phyloP scores from a whole-genome alignment of 1,284 basidiomycete species.

The Ceratobasidium sp. region DNA sequence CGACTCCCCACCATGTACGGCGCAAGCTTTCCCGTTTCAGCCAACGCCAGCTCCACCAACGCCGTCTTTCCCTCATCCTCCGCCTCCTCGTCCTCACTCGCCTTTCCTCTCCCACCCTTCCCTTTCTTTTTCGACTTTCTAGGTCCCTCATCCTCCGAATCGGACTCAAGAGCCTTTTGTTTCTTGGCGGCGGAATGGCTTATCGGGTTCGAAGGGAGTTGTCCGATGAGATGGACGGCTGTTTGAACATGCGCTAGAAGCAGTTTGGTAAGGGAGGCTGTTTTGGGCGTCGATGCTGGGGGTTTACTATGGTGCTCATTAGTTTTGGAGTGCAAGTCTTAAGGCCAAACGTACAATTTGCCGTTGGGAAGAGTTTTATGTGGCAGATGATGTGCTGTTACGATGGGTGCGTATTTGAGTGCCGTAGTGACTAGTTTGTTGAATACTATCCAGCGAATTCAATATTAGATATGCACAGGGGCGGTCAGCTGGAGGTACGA shows the following conservation, averaged over 20 bases:
- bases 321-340: slow-evolving; percentile 48
- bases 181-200: slow-evolving; percentile 19
- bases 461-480: not conserved
- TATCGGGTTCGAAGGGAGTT: slow-evolving; percentile 61
- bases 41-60: slow-evolving; percentile 75
- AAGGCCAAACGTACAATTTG: slow-evolving; percentile 74
- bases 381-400: slow-evolving; percentile 89
- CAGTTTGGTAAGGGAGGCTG: slow-evolving; percentile 87
- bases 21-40: slow-evolving; percentile 87
- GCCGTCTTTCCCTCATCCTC: slow-evolving; percentile 37
- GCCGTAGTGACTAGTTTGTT: slow-evolving; percentile 92
- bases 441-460: slow-evolving; percentile 73
- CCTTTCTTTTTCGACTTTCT: slow-evolving; percentile 26
- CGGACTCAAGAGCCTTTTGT: slow-evolving; percentile 44
- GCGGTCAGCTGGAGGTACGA: slow-evolving; percentile 48
- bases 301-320: slow-evolving; percentile 70
- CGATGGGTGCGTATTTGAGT: slow-evolving; percentile 91
- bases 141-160: slow-evolving; percentile 53
- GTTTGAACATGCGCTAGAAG: slow-evolving; percentile 93
- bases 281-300: slow-evolving; percentile 79
- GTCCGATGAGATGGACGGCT: slow-evolving; percentile 80
- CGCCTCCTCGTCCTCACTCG: slow-evolving; percentile 49
- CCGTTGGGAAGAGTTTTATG: slow-evolving; percentile 86
- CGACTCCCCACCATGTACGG: slow-evolving; percentile 88
- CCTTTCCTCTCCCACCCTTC: slow-evolving; percentile 52